Conservation (phyloP, 495 filamentous ascomycete species). For the Aspergillus diversus region DNA sequence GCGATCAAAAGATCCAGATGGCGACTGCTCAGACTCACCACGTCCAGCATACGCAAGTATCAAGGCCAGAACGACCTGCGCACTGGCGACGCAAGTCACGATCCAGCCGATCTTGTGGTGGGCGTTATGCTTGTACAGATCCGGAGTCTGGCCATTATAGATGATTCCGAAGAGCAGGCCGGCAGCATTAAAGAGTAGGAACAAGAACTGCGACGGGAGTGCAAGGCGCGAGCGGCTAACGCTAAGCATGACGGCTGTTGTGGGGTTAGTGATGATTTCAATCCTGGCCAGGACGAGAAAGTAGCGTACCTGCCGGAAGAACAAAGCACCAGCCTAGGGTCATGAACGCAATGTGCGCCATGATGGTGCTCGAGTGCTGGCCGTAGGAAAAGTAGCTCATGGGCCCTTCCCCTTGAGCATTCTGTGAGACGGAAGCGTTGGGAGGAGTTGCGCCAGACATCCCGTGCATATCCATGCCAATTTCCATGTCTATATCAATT, state of each 20-base stretch:
- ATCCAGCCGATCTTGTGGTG: slow-evolving; percentile 92
- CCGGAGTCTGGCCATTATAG: slow-evolving; percentile 82
- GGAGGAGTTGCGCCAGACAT: neutral
- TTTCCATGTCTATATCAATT: slow-evolving; percentile 33
- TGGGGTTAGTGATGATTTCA: neutral
- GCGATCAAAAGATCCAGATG: slow-evolving; percentile 38
- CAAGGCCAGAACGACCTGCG: slow-evolving; percentile 70
- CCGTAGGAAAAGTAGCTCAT: slow-evolving; percentile 77
- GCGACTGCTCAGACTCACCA: slow-evolving; percentile 20
- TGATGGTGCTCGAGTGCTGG: slow-evolving; percentile 67
- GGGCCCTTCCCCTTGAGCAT: slow-evolving; percentile 38
- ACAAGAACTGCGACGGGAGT: slow-evolving; percentile 72
- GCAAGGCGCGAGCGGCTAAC: slow-evolving; percentile 77
- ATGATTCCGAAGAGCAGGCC: slow-evolving; percentile 73
- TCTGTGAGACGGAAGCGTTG: slow-evolving; percentile 29
- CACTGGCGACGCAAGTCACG: slow-evolving; percentile 68
- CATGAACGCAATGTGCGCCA: slow-evolving; percentile 82
- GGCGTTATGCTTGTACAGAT: slow-evolving; percentile 85
- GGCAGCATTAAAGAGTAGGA: slow-evolving; percentile 70
- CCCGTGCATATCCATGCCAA: slow-evolving; percentile 46
- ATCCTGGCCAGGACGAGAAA: neutral
- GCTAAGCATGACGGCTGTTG: slow-evolving; percentile 79
- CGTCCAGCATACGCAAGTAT: slow-evolving; percentile 56
- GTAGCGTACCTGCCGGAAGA: slow-evolving; percentile 74
- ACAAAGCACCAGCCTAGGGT: slow-evolving; percentile 81